Evolutionary conservation across 768 basidiomycete genomes (phyloP).

Genomic region (Mycena chlorophos): DNA sequence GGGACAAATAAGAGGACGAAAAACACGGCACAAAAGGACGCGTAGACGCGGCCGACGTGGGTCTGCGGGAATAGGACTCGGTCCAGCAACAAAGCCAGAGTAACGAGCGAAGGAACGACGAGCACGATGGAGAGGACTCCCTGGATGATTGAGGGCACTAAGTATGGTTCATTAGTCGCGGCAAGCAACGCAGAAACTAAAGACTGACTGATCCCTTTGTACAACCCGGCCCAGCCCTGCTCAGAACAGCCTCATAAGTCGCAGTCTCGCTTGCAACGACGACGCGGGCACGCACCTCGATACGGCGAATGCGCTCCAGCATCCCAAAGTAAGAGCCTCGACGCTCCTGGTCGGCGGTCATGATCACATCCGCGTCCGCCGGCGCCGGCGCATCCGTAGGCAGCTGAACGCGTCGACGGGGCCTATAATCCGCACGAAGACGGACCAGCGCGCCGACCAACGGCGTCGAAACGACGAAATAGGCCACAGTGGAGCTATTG

Average conservation of each 20-base stretch:
- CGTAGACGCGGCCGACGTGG: neutral
- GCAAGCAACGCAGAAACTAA: neutral
- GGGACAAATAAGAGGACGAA: constrained; percentile 14
- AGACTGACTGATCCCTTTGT: constrained; percentile 14
- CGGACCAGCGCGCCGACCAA: constrained; percentile 10
- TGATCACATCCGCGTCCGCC: no score
- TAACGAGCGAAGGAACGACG: neutral
- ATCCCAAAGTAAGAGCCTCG: constrained; percentile 7
- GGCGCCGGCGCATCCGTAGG: neutral
- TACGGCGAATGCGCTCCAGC: constrained; percentile 4
- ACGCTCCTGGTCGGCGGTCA: neutral
- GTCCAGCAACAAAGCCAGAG: neutral
- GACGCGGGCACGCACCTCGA: constrained; percentile 6
- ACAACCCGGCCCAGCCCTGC: constrained; percentile 12
- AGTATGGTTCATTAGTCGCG: no score
- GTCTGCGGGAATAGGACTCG: neutral
- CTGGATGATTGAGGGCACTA: constrained; percentile 14
- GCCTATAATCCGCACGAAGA: constrained; percentile 6
- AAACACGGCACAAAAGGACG: neutral
- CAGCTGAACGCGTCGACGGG: neutral
- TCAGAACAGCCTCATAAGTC: no score
- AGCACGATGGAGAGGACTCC: neutral
- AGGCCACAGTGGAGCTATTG: no score
- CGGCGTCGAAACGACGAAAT: neutral
- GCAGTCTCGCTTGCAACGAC: no score